These are phyloP conservation scores for Lichtheimia ornata DNA, from an alignment of 371 early-diverging fungal genomes.

Conservation along the genomic window DNA sequence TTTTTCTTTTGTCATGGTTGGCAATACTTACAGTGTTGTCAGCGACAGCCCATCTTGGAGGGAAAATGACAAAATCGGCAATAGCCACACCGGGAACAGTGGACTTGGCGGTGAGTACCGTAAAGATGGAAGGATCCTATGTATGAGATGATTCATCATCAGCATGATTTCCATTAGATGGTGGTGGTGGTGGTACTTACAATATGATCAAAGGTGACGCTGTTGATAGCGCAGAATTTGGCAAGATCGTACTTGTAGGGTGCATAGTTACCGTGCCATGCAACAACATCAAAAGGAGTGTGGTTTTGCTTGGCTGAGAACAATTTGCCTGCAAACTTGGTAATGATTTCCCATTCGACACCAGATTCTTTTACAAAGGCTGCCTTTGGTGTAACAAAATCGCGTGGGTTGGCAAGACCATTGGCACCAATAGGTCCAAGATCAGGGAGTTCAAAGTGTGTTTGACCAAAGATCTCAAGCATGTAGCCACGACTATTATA, in stretches of 20 bases:
- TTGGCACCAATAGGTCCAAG: constrained; percentile 96
- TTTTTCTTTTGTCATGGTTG: not conserved
- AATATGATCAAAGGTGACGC: constrained; percentile 90
- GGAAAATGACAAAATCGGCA: constrained; percentile 97
- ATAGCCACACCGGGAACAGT: constrained; percentile 87
- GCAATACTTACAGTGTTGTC: constrained; percentile 71
- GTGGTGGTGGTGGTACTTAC: constrained; percentile 34
- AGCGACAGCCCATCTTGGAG: constrained; percentile 95
- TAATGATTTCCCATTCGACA: constrained; percentile 64
- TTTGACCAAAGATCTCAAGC: constrained; percentile 81
- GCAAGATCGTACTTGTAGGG: constrained; percentile 94
- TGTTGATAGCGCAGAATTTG: constrained; percentile 84
- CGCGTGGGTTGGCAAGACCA: constrained; percentile 93
- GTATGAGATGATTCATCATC: not conserved
- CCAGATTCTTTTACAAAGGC: constrained; percentile 68
- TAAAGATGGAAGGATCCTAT: constrained; percentile 93
- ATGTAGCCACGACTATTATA: constrained; percentile 79
- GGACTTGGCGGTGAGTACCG: constrained; percentile 91
- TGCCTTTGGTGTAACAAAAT: constrained; percentile 90
- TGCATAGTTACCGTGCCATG: constrained; percentile 98
- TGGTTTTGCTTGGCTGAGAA: constrained; percentile 78
- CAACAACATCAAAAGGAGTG: constrained; percentile 94
- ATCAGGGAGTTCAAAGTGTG: constrained; percentile 93
- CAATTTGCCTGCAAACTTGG: constrained; percentile 84
- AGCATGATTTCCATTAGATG: not conserved